Conservation (phyloP, 768 basidiomycete species). For the Polyporus arcularius region DNA sequence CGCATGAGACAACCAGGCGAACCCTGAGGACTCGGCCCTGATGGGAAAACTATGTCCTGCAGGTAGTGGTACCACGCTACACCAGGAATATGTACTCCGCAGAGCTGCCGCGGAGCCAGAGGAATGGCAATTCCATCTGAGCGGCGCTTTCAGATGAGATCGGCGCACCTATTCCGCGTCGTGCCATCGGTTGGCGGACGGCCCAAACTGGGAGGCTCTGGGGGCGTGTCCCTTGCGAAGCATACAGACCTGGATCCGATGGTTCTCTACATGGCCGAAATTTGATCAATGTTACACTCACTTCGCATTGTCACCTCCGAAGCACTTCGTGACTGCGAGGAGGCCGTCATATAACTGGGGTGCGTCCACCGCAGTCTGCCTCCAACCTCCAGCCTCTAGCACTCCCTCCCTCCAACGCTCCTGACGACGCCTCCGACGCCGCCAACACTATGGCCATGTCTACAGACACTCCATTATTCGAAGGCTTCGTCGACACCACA, state of each 20-base stretch:
- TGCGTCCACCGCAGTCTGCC: not conserved
- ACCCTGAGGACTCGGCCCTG: not conserved
- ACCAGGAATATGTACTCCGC: slow-evolving; percentile 1
- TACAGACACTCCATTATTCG: slow-evolving; percentile 55
- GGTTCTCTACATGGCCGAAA: slow-evolving; percentile 11
- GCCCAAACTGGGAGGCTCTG: slow-evolving; percentile 2
- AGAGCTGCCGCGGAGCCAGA: slow-evolving; percentile 14
- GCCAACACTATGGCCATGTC: slow-evolving; percentile 16
- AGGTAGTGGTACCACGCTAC: slow-evolving; percentile 1
- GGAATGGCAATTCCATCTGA: not conserved
- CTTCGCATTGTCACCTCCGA: slow-evolving; percentile 19
- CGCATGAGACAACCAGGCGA: slow-evolving; percentile 14
- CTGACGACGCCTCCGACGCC: not conserved
- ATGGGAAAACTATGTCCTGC: not conserved
- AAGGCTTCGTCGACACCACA: slow-evolving; percentile 80
- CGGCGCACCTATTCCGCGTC: slow-evolving; percentile 7
- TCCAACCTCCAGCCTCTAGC: slow-evolving; percentile 2
- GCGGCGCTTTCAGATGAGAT: slow-evolving; percentile 6
- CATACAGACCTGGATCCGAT: slow-evolving; percentile 5
- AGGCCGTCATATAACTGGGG: slow-evolving; percentile 10
- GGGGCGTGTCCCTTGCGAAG: slow-evolving; percentile 9
- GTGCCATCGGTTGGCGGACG: not conserved
- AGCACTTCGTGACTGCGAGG: slow-evolving; percentile 8
- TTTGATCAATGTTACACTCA: slow-evolving; percentile 18
- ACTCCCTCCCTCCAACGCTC: not conserved